Conservation (phyloP, 2,329 filamentous ascomycete genomes). For the Purpureocillium takamizusanense region DNA sequence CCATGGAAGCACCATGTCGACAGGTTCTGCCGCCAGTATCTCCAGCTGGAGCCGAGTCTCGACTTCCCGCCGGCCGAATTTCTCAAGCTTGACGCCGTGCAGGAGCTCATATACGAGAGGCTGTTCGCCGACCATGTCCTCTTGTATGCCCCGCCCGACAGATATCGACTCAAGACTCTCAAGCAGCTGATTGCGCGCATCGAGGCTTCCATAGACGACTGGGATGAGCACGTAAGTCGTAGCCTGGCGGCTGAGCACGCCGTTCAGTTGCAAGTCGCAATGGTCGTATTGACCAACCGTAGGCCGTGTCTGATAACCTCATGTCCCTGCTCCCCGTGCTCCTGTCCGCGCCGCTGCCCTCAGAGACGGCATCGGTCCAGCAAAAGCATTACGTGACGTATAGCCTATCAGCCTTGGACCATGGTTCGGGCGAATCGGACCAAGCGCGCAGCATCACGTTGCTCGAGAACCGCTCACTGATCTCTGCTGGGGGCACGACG, state of each 20-base stretch:
- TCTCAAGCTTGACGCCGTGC: constrained; percentile 52
- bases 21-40: constrained; percentile 65
- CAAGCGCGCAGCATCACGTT: constrained; percentile 41
- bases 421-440: constrained; percentile 1
- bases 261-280: not conserved
- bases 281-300: constrained; percentile 16
- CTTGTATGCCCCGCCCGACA: constrained; percentile 50
- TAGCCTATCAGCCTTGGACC: constrained; percentile 27
- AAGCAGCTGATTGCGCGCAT: constrained; percentile 64
- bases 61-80: constrained; percentile 51
- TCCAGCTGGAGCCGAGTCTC: constrained; percentile 61
- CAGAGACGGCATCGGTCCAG: constrained; percentile 58
- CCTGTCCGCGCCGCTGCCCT: constrained; percentile 53
- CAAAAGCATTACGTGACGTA: constrained; percentile 71
- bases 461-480: constrained; percentile 58
- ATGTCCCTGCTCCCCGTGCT: constrained; percentile 60
- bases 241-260: not conserved
- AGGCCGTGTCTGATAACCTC: constrained; percentile 80
- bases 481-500: constrained; percentile 64
- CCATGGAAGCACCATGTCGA: constrained; percentile 17
- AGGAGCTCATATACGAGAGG: constrained; percentile 54
- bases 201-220: constrained; percentile 67
- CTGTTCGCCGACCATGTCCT: constrained; percentile 55
- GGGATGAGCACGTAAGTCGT: constrained; percentile 74
- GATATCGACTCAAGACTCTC: constrained; percentile 63